Conservation (phyloP, 768 basidiomycete genomes). For the Lactarius tabidus region DNA sequence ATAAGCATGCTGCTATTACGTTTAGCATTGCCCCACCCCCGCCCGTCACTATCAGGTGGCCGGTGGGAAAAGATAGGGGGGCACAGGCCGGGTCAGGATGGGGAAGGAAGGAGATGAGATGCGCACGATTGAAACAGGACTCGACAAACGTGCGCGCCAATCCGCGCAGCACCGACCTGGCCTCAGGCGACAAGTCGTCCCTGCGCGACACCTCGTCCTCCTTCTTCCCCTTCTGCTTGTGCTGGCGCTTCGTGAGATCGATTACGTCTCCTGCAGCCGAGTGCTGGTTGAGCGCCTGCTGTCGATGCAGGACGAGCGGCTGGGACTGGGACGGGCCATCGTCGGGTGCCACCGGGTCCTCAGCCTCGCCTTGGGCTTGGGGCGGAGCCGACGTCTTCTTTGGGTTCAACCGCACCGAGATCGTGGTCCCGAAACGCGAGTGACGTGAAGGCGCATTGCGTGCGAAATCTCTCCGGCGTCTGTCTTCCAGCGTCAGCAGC, state of each 20-base stretch:
- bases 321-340: conserved; percentile 37
- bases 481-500: conserved; percentile 75
- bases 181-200: conserved; percentile 65
- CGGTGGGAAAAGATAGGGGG: neutral
- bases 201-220: conserved; percentile 64
- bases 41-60: neutral
- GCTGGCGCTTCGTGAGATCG: conserved; percentile 50
- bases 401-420: conserved; percentile 69
- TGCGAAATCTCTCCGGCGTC: conserved; percentile 51
- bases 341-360: conserved; percentile 26
- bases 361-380: conserved; percentile 28
- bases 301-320: conserved; percentile 77
- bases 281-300: conserved; percentile 70
- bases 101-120: conserved; percentile 13
- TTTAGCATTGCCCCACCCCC: neutral
- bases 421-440: conserved; percentile 94
- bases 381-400: conserved; percentile 39
- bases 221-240: conserved; percentile 57
- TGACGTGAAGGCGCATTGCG: conserved; percentile 69
- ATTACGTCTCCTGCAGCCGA: conserved; percentile 62
- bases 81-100: conserved; percentile 3
- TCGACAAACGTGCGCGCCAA: conserved; percentile 73
- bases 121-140: conserved; percentile 85
- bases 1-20: neutral
- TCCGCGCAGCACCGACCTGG: conserved; percentile 57